Evolutionary conservation across 139 green algal species (phyloP).

Genomic region (Coelastrella sp.): DNA sequence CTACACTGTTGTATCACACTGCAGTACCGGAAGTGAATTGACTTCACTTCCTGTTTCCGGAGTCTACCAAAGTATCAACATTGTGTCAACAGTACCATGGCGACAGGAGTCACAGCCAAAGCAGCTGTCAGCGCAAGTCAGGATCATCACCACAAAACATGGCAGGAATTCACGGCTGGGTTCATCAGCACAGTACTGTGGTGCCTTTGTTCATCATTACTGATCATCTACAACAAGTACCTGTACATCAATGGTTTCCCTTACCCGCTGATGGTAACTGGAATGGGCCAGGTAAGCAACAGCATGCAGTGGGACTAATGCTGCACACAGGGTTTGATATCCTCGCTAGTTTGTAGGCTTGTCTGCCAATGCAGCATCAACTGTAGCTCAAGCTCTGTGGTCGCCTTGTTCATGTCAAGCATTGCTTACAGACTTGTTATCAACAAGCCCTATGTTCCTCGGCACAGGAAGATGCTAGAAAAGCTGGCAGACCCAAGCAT

Average conservation of each 20-base stretch:
- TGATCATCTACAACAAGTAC: constrained; percentile 83
- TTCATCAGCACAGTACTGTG: constrained; percentile 55
- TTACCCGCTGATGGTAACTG: constrained; percentile 71
- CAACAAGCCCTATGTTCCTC: too few species aligned
- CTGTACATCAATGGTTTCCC: constrained; percentile 70
- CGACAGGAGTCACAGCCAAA: background rate
- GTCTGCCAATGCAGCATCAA: too few species aligned
- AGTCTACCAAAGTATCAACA: background rate
- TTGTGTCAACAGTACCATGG: background rate
- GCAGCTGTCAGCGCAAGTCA: background rate
- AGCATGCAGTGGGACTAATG: background rate
- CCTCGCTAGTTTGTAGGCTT: too few species aligned
- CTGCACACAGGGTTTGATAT: too few species aligned
- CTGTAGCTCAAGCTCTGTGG: too few species aligned
- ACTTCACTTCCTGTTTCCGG: background rate
- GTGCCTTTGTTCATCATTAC: constrained; percentile 59
- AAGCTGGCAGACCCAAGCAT: too few species aligned
- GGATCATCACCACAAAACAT: background rate
- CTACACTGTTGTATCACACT: background rate
- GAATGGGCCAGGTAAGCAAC: constrained; percentile 60
- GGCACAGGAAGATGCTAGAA: too few species aligned
- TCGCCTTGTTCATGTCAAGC: too few species aligned
- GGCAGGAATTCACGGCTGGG: background rate
- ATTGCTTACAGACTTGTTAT: too few species aligned
- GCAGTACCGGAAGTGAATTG: constrained; percentile 25